Evolutionary conservation across 73 alveolate species (phyloP).

Genomic region (Paramecium tetraurelia): DNA sequence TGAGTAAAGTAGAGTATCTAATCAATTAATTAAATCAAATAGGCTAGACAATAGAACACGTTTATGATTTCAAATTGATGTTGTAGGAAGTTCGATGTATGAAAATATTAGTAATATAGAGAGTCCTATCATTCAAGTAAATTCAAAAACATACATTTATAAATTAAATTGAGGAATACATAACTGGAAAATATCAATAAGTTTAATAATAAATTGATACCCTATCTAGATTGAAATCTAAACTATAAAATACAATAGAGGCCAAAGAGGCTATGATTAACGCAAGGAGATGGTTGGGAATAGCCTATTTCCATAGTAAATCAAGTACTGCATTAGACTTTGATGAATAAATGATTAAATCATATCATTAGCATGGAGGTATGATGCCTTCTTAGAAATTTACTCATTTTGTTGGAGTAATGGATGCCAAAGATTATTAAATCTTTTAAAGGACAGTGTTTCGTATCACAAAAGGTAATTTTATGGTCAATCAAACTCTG

Average conservation of each 20-base stretch:
- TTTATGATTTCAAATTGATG: constrained; percentile 6
- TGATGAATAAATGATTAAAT: not conserved
- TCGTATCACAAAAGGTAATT: constrained; percentile 84
- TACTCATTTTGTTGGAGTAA: constrained; percentile 85
- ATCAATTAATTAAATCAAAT: not conserved
- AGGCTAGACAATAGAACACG: constrained; percentile 24
- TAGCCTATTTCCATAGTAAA: not conserved
- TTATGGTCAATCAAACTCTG: constrained; percentile 76
- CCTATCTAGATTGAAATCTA: not conserved
- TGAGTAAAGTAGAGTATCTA: constrained; percentile 33
- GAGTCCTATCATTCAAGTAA: not conserved
- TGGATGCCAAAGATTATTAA: constrained; percentile 76
- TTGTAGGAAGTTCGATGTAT: constrained; percentile 23
- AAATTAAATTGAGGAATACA: constrained; percentile 45
- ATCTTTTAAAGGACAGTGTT: constrained; percentile 59
- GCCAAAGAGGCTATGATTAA: constrained; percentile 1
- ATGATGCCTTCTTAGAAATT: constrained; percentile 37
- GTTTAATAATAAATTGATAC: not conserved
- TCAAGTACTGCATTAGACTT: constrained; percentile 27
- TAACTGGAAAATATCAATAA: not conserved
- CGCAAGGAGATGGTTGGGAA: constrained; percentile 27
- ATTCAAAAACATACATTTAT: constrained; percentile 39
- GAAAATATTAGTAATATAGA: not conserved
- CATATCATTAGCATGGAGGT: constrained; percentile 14
- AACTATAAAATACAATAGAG: not conserved